These are phyloP conservation scores for Funneliformis mosseae DNA, from an alignment of 192 early-diverging fungal genomes.

Conservation along the genomic window DNA sequence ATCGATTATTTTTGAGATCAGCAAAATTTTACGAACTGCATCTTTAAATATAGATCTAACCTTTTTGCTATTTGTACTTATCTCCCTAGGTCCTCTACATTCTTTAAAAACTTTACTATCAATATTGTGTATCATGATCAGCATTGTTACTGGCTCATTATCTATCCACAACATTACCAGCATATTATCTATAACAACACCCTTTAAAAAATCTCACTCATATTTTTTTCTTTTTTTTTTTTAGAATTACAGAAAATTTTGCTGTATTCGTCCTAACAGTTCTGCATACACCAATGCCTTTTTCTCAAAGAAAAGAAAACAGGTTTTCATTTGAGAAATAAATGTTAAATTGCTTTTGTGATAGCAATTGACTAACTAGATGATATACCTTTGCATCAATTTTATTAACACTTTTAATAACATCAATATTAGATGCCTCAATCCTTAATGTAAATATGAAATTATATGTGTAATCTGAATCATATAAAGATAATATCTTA, in stretches of 20 bases:
- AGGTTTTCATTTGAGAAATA: too few relatives aligned
- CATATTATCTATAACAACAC: slow-evolving; percentile 21
- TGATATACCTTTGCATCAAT: slow-evolving; percentile 12
- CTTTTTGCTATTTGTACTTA: slow-evolving; percentile 28
- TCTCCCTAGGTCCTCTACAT: slow-evolving; percentile 11
- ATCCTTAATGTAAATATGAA: slow-evolving; percentile 27
- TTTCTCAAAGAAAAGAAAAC: too few relatives aligned
- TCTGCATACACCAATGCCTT: slow-evolving; percentile 1
- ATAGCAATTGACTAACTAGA: too few relatives aligned
- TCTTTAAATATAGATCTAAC: slow-evolving; percentile 23
- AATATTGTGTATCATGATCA: slow-evolving; percentile 31
- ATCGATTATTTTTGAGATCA: slow-evolving; percentile 32
- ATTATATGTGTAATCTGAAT: slow-evolving; percentile 36
- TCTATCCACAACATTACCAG: slow-evolving; percentile 30
- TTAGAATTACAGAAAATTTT: background rate
- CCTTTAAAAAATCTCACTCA: slow-evolving; percentile 27
- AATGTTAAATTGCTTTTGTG: too few relatives aligned
- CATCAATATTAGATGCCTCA: slow-evolving; percentile 13
- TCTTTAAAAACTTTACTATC: background rate
- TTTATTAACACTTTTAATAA: background rate
- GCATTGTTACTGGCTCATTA: slow-evolving; percentile 33
- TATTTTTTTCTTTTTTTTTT: background rate
- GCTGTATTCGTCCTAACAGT: too few relatives aligned
- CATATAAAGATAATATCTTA: slow-evolving; percentile 41
- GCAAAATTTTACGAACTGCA: slow-evolving; percentile 16